Evolutionary conservation across 768 basidiomycete species (phyloP), one percentile per base, ranked within the genome.

Genomic region (Hydnum rufescens): DNA sequence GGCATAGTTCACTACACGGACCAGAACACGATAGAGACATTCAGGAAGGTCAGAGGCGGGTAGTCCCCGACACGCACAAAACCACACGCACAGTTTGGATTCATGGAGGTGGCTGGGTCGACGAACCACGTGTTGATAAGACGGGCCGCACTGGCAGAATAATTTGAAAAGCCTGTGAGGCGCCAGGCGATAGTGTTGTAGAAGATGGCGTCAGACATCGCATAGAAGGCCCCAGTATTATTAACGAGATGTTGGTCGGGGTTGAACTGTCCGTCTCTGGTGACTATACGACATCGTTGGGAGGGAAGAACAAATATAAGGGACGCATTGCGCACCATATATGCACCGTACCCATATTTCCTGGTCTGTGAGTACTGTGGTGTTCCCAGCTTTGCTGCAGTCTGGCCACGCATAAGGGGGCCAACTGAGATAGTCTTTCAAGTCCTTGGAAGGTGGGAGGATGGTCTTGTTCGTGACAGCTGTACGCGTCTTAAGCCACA

Each of bases 101-200:
- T 78, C 78, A 82, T 80, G 32, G 57, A 64, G 1, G 78, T 80
- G 3, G 62, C 64, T 1, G 60, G 57, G 55, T 78, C 67, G n/a
- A 80, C 55, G 66, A 81, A 82, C 74, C 76, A 80, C 0, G 72
- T 68, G 19, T 70, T 60, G 53, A 81, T 60, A 60, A 69, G 75
- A 3, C 61, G 60, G 3, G 68, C 74, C 67, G 62, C 54, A 51
- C 64, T 62, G 49, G 62, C 58, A n/a, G 76, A 69, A 58, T 73
- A 75, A 2, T 57, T 54, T 4, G 67, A 61, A 31, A 63, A 53
- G 49, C 68, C 65, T 26, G 66, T 68, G 52, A 78, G 61, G 8
- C 66, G 66, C 68, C 70, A 79, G 0, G 78, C 71, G 30, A 81
- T 61, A 0, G 74, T 64, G 59, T 78, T 77, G 66, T 75, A 78